Base-by-base conservation (phyloP, 495 filamentous ascomycete species). In the Trichoderma asperelloides region DNA sequence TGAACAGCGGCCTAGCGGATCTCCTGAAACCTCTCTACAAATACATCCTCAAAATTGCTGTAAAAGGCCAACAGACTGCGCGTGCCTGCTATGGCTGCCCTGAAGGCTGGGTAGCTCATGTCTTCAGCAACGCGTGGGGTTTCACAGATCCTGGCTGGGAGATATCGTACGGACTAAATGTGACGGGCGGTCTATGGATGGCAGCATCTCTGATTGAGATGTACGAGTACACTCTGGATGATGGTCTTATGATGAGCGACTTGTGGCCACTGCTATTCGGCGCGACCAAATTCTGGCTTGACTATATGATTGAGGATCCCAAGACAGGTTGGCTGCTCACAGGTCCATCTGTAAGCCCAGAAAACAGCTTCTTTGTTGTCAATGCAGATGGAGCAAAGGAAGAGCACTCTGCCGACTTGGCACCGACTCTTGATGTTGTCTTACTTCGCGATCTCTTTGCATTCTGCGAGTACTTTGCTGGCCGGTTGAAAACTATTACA, bases 121-220 rank as follows among this genome's bases (percentile, higher is more conserved):
- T 77, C 15, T 78, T 75, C 65, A 80, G 78, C 1, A 78, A 82
- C 68, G 72, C 79, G 16, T 82, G 79, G 79, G 79, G 76, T 1
- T 80, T 81, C 67, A 75, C 78, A 23, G 74, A 75, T n/a, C 79
- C 79, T 5, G 74, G 80, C 25, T 81, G 78, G 79, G 78, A 78
- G 0, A 72, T 79, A 1, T 76, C 78, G 7, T 75, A 74, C 40
- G 79, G 78, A 13, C 43, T 70, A 0, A 70, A 70, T 60, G 66
- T 70, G 18, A 69, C 68, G 18, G 68, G 68, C 16, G 68, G 68
- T 18, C 64, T 68, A 27, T 83, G 80, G 80, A 70, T 82, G 16
- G 77, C 74, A 25, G 72, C 70, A 15, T 79, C 82, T 66, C 73
- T 81, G 21, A 78, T 78, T 69, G 79, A 82, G 55, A 76, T 76